These are phyloP conservation scores for Cyclostephanos tholiformis DNA, from an alignment of 108 stramenopile species.

Conservation along the genomic window DNA sequence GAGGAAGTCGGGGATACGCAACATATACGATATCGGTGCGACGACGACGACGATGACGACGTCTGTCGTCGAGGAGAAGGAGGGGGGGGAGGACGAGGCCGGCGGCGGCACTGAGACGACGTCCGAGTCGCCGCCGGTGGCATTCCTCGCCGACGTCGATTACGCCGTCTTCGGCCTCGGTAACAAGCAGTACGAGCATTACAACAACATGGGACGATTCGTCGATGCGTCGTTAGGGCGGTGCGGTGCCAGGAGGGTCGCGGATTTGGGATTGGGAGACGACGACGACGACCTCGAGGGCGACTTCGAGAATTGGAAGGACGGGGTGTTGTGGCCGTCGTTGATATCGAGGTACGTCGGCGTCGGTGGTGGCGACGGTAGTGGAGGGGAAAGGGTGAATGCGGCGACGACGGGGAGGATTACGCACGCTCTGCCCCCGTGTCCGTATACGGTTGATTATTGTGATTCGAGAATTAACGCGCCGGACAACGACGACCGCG, in stretches of 20 bases:
- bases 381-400: slow-evolving; percentile 12
- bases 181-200: slow-evolving; percentile 97
- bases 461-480: slow-evolving; percentile 11
- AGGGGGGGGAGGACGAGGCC: slow-evolving; percentile 8
- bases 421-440: slow-evolving; percentile 47
- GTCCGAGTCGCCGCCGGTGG: neutral
- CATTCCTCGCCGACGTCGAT: slow-evolving; percentile 55
- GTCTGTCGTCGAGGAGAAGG: neutral
- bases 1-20: slow-evolving; percentile 39
- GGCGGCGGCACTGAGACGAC: neutral
- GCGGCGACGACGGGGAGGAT: slow-evolving; percentile 13
- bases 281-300: slow-evolving; percentile 96
- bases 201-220: slow-evolving; percentile 94
- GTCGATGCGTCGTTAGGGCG: slow-evolving; percentile 72
- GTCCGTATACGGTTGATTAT: slow-evolving; percentile 65
- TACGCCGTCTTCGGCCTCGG: slow-evolving; percentile 98
- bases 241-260: slow-evolving; percentile 75
- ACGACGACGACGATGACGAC: neutral
- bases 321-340: slow-evolving; percentile 71
- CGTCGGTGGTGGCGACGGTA: slow-evolving; percentile 1
- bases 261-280: slow-evolving; percentile 88
- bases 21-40: slow-evolving; percentile 27
- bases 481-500: neutral
- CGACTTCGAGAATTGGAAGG: slow-evolving; percentile 97
- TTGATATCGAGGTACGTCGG: slow-evolving; percentile 58